Evolutionary conservation across 805 yeast species (phyloP).

Genomic region (Henningerozyma blattae): DNA sequence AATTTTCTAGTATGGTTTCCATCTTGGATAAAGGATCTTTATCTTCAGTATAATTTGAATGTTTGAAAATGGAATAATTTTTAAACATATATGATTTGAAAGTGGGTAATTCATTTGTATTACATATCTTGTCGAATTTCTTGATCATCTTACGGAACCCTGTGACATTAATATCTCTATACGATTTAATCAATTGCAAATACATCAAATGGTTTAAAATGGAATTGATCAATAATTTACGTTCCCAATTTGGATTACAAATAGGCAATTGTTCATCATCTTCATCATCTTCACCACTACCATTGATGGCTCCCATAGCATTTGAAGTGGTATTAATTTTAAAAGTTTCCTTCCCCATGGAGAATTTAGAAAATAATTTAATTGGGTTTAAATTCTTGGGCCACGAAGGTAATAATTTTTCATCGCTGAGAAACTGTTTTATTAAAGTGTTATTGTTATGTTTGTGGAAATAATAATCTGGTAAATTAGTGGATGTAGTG

Average conservation of each 20-base stretch:
- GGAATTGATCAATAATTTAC: conserved; percentile 16
- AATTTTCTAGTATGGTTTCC: conserved; percentile 25
- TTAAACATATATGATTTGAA: conserved; percentile 19
- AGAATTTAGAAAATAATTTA: conserved; percentile 1
- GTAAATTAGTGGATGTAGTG: neutral
- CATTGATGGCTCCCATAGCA: neutral
- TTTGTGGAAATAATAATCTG: neutral
- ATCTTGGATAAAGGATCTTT: conserved; percentile 21
- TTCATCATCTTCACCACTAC: neutral
- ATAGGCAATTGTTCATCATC: neutral
- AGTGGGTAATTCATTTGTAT: conserved; percentile 14
- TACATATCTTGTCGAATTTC: conserved; percentile 63
- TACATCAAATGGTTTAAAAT: conserved; percentile 21
- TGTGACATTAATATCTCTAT: conserved; percentile 65
- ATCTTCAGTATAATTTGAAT: conserved; percentile 13
- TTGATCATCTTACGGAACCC: conserved; percentile 84
- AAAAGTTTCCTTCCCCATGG: neutral
- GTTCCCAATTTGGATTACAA: conserved; percentile 3
- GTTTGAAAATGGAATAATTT: conserved; percentile 17
- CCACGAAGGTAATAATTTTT: conserved; percentile 19
- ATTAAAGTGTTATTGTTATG: neutral
- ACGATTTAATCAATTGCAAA: conserved; percentile 28
- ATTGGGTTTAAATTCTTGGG: too few species aligned
- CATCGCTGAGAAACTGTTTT: conserved; percentile 7
- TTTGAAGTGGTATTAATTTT: neutral